Conservation (phyloP, 306 rosid genomes). For the Quercus rubra region DNA sequence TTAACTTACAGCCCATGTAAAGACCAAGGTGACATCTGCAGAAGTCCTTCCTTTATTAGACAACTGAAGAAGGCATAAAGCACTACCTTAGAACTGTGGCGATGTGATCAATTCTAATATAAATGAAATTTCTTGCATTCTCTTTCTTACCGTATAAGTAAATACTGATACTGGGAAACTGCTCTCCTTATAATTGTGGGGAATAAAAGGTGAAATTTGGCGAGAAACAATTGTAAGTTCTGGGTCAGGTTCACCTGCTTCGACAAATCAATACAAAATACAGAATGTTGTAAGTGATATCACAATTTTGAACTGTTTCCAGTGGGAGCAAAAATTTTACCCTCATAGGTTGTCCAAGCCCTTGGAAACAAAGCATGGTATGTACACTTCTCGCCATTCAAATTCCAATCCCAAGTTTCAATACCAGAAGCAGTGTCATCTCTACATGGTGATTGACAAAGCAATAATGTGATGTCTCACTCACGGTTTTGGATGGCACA, state of each 20-base stretch:
- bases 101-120: background rate
- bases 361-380: conserved; percentile 92
- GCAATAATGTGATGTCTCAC: background rate
- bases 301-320: background rate
- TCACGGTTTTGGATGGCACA: background rate
- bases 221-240: conserved; percentile 74
- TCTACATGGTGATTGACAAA: conserved; percentile 32
- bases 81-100: conserved; percentile 3
- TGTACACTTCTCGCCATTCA: conserved; percentile 66
- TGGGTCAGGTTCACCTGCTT: conserved; percentile 87
- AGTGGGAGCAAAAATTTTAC: conserved; percentile 33
- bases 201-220: conserved; percentile 92
- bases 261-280: background rate
- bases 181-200: conserved; percentile 95
- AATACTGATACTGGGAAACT: conserved; percentile 89
- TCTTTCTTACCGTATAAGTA: conserved; percentile 65
- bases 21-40: conserved; percentile 84
- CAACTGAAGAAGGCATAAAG: conserved; percentile 45
- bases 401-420: conserved; percentile 95
- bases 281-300: background rate
- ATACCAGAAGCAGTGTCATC: conserved; percentile 65
- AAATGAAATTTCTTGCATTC: conserved; percentile 14
- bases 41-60: conserved; percentile 66
- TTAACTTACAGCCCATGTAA: conserved; percentile 90
- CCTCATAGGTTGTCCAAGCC: conserved; percentile 89